These are phyloP conservation scores for Xylaria sp. DNA, from an alignment of 2,329 filamentous ascomycete species.

Conservation along the genomic window DNA sequence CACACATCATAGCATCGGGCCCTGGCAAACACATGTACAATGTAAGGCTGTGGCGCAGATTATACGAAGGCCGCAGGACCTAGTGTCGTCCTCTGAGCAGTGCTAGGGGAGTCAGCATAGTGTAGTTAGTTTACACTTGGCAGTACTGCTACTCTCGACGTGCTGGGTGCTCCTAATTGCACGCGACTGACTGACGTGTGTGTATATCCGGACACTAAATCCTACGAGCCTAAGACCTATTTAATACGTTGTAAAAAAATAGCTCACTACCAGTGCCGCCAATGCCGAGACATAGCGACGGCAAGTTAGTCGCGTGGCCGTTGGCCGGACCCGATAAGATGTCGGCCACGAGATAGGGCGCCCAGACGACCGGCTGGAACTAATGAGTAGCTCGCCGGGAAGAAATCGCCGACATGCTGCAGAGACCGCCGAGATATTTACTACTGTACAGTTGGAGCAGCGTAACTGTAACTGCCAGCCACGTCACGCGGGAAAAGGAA, in stretches of 20 bases:
- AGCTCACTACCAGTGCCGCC: constrained; percentile 12
- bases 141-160: background rate
- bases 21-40: constrained; percentile 4
- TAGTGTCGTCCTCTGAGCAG: constrained; percentile 4
- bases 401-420: constrained; percentile 22
- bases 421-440: background rate
- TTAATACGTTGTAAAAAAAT: constrained; percentile 23
- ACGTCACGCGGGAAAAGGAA: background rate
- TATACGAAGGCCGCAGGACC: constrained; percentile 26
- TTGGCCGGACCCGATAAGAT: constrained; percentile 25
- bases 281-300: constrained; percentile 24
- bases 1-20: constrained; percentile 5
- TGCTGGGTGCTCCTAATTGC: constrained; percentile 11
- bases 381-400: constrained; percentile 20
- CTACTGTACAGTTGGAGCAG: background rate
- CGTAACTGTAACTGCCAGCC: constrained; percentile 11
- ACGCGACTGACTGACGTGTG: background rate
- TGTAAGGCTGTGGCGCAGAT: constrained; percentile 25
- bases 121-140: background rate
- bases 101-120: constrained; percentile 7
- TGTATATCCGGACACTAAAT: background rate
- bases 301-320: constrained; percentile 13
- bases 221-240: background rate
- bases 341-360: constrained; percentile 14
- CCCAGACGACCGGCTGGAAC: constrained; percentile 23